These are phyloP conservation scores for Podaxis sp. DNA, from an alignment of 768 basidiomycete genomes.

Conservation along the genomic window DNA sequence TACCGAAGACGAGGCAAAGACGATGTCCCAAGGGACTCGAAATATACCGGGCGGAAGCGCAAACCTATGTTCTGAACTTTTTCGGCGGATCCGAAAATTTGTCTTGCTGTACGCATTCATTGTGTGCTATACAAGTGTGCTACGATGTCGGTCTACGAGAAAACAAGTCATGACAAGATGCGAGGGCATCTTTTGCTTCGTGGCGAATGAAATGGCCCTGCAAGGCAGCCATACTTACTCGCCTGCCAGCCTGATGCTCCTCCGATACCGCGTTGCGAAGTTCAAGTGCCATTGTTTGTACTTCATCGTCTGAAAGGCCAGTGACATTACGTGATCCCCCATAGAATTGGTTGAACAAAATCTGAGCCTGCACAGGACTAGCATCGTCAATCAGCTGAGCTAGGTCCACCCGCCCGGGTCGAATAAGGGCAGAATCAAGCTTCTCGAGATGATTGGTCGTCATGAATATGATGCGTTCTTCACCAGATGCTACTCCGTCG, in stretches of 20 bases:
- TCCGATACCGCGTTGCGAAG: constrained; percentile 51
- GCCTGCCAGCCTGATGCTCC: constrained; percentile 46
- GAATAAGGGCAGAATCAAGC: constrained; percentile 91
- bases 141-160: constrained; percentile 21
- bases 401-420: constrained; percentile 93
- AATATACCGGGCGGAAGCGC: constrained; percentile 90
- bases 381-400: constrained; percentile 84
- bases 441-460: constrained; percentile 94
- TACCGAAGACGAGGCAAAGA: constrained; percentile 86
- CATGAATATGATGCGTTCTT: constrained; percentile 98
- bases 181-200: constrained; percentile 50
- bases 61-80: constrained; percentile 64
- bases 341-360: constrained; percentile 84
- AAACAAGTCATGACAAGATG: constrained; percentile 43
- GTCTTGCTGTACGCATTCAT: constrained; percentile 2
- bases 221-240: constrained; percentile 92
- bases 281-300: constrained; percentile 41
- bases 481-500: constrained; percentile 96
- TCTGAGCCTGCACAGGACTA: constrained; percentile 69
- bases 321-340: constrained; percentile 35
- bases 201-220: constrained; percentile 93
- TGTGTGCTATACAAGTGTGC: constrained; percentile 1
- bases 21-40: constrained; percentile 78
- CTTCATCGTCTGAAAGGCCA: constrained; percentile 28
- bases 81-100: constrained; percentile 15